phyloP scores from a whole-genome alignment of 2,329 filamentous ascomycete species.

The Fusarium siculi region DNA sequence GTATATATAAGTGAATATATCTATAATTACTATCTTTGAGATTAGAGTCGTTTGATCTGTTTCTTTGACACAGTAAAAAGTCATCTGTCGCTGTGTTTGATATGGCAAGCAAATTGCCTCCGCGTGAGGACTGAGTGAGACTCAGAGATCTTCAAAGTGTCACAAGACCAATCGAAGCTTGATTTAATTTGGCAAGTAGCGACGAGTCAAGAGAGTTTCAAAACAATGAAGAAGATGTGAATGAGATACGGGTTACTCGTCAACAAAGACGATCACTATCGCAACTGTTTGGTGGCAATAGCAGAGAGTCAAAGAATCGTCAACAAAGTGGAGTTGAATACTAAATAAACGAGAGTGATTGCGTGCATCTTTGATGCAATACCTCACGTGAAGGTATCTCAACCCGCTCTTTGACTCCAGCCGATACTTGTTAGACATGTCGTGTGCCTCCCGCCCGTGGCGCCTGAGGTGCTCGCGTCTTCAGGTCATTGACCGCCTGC shows the following conservation, averaged over 20 bases:
- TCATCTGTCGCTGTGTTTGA: slow-evolving; percentile 20
- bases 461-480: slow-evolving; percentile 12
- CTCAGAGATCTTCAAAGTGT: slow-evolving; percentile 8
- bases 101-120: neutral
- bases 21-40: neutral
- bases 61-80: slow-evolving; percentile 4
- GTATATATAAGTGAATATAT: neutral
- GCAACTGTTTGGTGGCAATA: neutral
- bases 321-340: neutral
- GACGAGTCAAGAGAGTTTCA: slow-evolving; percentile 13
- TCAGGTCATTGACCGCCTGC: slow-evolving; percentile 38
- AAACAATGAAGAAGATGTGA: neutral
- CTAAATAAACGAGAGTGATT: slow-evolving; percentile 7
- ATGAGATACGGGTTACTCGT: neutral
- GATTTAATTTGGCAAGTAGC: neutral
- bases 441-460: slow-evolving; percentile 37
- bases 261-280: neutral
- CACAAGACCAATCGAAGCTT: slow-evolving; percentile 26
- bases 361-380: slow-evolving; percentile 15
- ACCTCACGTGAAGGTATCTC: slow-evolving; percentile 38
- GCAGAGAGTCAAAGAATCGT: slow-evolving; percentile 1
- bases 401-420: neutral
- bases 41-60: slow-evolving; percentile 26
- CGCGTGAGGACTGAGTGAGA: slow-evolving; percentile 13
- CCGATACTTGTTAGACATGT: slow-evolving; percentile 22